Evolutionary conservation across 1,139 yeast species (phyloP).

Genomic region (Williopsis jadinii): DNA sequence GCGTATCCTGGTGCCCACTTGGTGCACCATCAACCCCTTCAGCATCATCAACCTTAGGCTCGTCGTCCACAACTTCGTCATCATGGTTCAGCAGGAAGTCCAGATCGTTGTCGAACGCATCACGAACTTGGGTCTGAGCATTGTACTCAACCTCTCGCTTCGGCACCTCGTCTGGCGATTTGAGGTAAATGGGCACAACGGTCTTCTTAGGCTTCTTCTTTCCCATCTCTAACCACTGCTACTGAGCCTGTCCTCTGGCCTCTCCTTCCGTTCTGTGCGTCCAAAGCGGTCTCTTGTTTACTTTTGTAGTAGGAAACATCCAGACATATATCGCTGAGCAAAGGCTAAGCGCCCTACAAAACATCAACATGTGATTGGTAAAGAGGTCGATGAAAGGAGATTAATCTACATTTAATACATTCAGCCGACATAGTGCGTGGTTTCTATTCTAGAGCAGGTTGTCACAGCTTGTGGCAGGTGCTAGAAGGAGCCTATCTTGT

Average conservation of each 20-base stretch:
- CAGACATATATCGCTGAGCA: too few relatives aligned
- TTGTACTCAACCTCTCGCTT: conserved; percentile 7
- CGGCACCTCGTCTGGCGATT: conserved; percentile 5
- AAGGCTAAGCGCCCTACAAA: too few relatives aligned
- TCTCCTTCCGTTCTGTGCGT: too few relatives aligned
- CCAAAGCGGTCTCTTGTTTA: too few relatives aligned
- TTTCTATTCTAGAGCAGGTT: too few relatives aligned
- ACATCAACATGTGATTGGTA: too few relatives aligned
- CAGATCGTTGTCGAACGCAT: conserved; percentile 16
- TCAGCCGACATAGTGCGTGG: too few relatives aligned
- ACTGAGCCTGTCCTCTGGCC: background rate
- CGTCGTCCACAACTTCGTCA: background rate
- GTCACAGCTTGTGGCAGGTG: background rate
- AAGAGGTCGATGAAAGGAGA: too few relatives aligned
- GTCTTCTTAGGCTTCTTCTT: conserved; percentile 4
- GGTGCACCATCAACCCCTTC: background rate
- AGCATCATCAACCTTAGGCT: background rate
- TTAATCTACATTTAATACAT: too few relatives aligned
- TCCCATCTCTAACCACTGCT: conserved; percentile 1
- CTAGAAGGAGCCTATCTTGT: conserved; percentile 13
- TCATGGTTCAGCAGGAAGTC: conserved; percentile 10
- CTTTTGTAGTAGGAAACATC: too few relatives aligned
- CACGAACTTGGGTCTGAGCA: conserved; percentile 12
- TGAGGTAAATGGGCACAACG: background rate
- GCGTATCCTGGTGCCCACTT: background rate